A percentile compares a stretch with the other conserved stretches of the same genome.
Evolutionary conservation across 306 rosid species (phyloP).

Genomic region (Mimosa pudica): DNA sequence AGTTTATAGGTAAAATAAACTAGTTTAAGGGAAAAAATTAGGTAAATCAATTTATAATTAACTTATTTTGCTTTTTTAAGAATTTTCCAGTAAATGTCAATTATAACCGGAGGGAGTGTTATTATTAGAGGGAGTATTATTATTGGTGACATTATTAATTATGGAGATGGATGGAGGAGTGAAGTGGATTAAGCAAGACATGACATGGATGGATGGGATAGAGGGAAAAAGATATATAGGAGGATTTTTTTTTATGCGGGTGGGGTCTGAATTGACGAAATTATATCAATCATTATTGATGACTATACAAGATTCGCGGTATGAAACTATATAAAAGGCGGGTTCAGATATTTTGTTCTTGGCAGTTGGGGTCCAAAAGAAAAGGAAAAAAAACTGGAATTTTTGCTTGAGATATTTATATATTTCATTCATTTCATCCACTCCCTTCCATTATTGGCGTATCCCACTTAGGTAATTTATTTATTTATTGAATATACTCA

Average conservation of each 20-base stretch:
- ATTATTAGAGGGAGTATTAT: too few species aligned
- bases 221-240: not conserved
- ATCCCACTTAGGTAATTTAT: too few species aligned
- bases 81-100: too few species aligned
- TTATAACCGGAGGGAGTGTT: too few species aligned
- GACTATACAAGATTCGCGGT: not conserved
- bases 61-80: too few species aligned
- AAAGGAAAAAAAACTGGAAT: not conserved
- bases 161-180: not conserved
- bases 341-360: not conserved
- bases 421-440: too few species aligned
- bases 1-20: too few species aligned
- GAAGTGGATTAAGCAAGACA: not conserved
- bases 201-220: not conserved
- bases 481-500: too few species aligned
- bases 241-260: not conserved
- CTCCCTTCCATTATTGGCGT: too few species aligned
- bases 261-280: not conserved
- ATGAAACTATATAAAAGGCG: not conserved
- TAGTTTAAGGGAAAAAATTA: too few species aligned
- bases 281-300: not conserved
- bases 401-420: too few species aligned
- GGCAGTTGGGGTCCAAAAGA: not conserved
- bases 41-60: too few species aligned
- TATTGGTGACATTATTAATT: not conserved